Percentiles rank a stretch among this genome's conserved stretches.
Evolutionary conservation across 345 rosid species (phyloP).

Genomic region (Geranium rotundifolium): DNA sequence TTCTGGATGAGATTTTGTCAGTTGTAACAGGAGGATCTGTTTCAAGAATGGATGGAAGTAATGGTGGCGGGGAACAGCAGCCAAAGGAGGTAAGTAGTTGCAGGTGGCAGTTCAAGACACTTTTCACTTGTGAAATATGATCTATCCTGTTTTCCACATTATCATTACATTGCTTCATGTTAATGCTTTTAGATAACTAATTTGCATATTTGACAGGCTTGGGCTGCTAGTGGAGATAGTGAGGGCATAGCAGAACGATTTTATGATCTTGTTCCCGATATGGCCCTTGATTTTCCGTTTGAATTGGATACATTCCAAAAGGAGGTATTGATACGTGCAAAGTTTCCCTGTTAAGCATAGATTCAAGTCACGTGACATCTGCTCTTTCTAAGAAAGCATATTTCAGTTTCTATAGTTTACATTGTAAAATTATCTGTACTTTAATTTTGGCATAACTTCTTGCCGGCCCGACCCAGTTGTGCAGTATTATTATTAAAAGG

Average conservation of each 20-base stretch:
- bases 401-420: background rate
- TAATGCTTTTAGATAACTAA: background rate
- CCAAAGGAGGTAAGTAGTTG: conserved; percentile 43
- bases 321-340: conserved; percentile 40
- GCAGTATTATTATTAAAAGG: background rate
- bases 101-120: conserved; percentile 4
- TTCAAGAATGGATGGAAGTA: conserved; percentile 23
- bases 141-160: background rate
- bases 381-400: background rate
- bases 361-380: background rate
- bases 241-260: conserved; percentile 68
- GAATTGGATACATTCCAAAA: conserved; percentile 86
- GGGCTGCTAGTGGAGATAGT: conserved; percentile 59
- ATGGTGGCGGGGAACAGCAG: conserved; percentile 24
- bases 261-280: conserved; percentile 77
- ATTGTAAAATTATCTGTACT: too few species aligned
- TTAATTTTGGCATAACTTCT: too few species aligned
- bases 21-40: conserved; percentile 32
- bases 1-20: conserved; percentile 73
- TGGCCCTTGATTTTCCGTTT: conserved; percentile 86
- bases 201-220: conserved; percentile 33
- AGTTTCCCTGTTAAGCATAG: conserved; percentile 1
- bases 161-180: conserved; percentile 1
- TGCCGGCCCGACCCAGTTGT: background rate
- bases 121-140: background rate